Percentiles rank a stretch among this genome's conserved stretches.
These are phyloP conservation scores for Ceratobasidium sp. DNA, from an alignment of 1,284 basidiomycete genomes.

Conservation along the genomic window DNA sequence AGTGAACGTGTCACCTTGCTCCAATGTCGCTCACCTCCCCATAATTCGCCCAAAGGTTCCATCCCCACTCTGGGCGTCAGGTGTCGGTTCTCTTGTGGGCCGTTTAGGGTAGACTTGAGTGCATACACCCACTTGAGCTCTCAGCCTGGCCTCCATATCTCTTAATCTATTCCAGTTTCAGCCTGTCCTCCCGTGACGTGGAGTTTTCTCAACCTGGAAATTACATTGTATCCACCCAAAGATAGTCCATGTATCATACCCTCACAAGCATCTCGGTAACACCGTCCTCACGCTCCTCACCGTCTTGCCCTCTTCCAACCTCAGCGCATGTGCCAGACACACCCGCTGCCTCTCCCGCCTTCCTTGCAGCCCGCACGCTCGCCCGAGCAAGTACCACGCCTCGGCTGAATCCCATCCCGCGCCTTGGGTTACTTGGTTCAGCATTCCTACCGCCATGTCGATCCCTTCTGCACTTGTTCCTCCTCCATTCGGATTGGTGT, in stretches of 20 bases:
- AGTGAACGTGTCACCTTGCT: no score
- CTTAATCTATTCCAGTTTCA: background rate
- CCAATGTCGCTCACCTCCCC: no score
- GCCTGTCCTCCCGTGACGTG: background rate
- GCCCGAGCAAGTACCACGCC: conserved; percentile 91
- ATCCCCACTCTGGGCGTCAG: background rate
- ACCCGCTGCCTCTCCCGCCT: conserved; percentile 79
- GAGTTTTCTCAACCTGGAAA: background rate
- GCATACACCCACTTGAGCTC: conserved; percentile 3
- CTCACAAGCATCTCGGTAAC: conserved; percentile 77
- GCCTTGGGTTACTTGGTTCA: conserved; percentile 61
- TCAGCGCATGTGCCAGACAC: conserved; percentile 79
- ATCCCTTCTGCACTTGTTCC: background rate
- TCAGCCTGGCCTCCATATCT: background rate
- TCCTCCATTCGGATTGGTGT: background rate
- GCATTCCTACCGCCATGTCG: conserved; percentile 54
- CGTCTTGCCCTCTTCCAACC: conserved; percentile 76
- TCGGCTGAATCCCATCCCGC: conserved; percentile 89
- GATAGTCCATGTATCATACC: background rate
- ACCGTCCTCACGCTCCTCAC: conserved; percentile 74
- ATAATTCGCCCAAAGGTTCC: no score
- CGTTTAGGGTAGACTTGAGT: background rate
- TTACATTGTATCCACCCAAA: background rate
- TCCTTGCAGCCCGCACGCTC: conserved; percentile 81
- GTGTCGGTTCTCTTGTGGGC: conserved; percentile 19